Percentiles rank a stretch among this genome's conserved stretches.
These are phyloP conservation scores for Boletus reticuloceps DNA, from an alignment of 768 basidiomycete genomes.

Conservation along the genomic window DNA sequence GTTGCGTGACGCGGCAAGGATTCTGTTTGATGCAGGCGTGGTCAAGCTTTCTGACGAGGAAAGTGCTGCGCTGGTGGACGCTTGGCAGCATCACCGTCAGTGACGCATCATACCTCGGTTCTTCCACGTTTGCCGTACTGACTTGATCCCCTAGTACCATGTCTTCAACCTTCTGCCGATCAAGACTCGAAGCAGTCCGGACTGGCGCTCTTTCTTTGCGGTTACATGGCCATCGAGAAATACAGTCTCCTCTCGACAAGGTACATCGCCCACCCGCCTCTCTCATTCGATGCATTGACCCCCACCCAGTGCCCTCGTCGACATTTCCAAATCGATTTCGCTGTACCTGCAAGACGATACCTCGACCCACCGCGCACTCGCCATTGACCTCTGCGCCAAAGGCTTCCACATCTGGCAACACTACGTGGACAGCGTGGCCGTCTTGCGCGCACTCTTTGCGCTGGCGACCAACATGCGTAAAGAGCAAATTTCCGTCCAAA, in stretches of 20 bases:
- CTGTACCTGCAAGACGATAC: conserved; percentile 74
- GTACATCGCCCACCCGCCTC: conserved; percentile 37
- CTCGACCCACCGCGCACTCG: conserved; percentile 64
- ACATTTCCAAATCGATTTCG: conserved; percentile 81
- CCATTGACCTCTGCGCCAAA: conserved; percentile 85
- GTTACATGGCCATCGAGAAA: conserved; percentile 78
- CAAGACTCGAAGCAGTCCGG: conserved; percentile 59
- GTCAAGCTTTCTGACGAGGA: conserved; percentile 67
- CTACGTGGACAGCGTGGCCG: conserved; percentile 86
- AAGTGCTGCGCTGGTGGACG: conserved; percentile 53
- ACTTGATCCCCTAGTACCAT: conserved; percentile 47
- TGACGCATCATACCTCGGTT: neutral
- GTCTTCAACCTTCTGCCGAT: conserved; percentile 56
- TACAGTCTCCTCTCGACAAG: conserved; percentile 70
- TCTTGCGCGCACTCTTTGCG: conserved; percentile 79
- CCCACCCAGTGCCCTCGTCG: conserved; percentile 62
- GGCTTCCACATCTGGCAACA: conserved; percentile 96
- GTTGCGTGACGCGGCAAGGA: conserved; percentile 69
- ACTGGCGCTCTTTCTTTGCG: conserved; percentile 76
- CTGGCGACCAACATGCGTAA: conserved; percentile 74
- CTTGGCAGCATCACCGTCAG: conserved; percentile 65
- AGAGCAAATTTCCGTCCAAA: conserved; percentile 64
- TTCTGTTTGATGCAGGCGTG: conserved; percentile 76
- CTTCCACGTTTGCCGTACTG: conserved; percentile 2
- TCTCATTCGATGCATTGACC: neutral